Conservation (phyloP, 208 protist species). For the Leishmania lainsoni region DNA sequence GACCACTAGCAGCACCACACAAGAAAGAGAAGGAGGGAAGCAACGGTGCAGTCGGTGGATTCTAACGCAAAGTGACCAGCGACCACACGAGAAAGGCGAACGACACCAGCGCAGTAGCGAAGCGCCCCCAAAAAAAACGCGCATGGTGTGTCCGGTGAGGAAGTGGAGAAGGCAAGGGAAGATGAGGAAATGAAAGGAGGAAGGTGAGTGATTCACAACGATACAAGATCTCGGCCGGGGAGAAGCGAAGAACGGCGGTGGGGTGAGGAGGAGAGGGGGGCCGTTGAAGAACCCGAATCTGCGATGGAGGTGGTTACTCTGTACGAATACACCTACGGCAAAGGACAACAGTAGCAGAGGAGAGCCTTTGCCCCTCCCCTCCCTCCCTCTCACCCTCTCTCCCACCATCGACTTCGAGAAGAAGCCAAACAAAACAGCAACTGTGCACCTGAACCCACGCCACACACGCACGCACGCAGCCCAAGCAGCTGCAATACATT, state of each 20-base stretch:
- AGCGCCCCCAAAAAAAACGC: background rate
- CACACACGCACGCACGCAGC: background rate
- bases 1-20: background rate
- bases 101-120: background rate
- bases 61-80: background rate
- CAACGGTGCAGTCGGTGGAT: background rate
- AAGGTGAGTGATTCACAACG: background rate
- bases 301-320: background rate
- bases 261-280: background rate
- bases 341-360: background rate
- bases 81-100: background rate
- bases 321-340: background rate
- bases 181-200: background rate
- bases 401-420: background rate
- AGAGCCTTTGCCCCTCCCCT: background rate
- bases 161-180: background rate
- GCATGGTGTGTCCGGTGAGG: background rate
- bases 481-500: background rate
- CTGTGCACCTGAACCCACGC: background rate
- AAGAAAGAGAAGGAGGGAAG: background rate
- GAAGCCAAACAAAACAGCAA: slow-evolving; percentile 18
- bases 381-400: background rate
- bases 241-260: slow-evolving; percentile 2
- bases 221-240: background rate
- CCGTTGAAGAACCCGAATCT: background rate